Evolutionary conservation across 495 filamentous ascomycete genomes (phyloP).

Genomic region (Penicillium subrubescens): DNA sequence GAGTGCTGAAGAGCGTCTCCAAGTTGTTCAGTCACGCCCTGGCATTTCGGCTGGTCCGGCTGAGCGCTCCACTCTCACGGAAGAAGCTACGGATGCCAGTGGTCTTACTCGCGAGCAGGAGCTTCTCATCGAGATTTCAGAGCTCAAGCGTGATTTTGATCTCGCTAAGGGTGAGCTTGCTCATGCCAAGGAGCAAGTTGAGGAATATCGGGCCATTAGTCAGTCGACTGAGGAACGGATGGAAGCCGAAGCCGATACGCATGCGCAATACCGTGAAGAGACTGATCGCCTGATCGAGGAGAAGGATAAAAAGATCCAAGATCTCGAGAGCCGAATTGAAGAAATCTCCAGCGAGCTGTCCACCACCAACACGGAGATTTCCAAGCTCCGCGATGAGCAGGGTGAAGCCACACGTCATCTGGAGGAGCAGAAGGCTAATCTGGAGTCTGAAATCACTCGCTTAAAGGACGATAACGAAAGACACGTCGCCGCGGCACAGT

Average conservation of each 20-base stretch:
- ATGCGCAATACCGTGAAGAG: conserved; percentile 84
- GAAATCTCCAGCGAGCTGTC: conserved; percentile 80
- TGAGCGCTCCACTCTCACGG: conserved; percentile 25
- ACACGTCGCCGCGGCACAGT: conserved; percentile 71
- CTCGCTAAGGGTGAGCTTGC: conserved; percentile 75
- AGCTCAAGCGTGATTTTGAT: conserved; percentile 81
- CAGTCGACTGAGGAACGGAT: conserved; percentile 88
- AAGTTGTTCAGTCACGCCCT: conserved; percentile 73
- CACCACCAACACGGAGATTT: conserved; percentile 76
- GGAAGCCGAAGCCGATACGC: conserved; percentile 71
- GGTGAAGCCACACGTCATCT: conserved; percentile 69
- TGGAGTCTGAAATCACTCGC: conserved; percentile 75
- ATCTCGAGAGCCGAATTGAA: conserved; percentile 78
- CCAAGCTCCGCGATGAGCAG: conserved; percentile 73
- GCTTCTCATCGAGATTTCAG: conserved; percentile 74
- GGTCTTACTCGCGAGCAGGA: conserved; percentile 78
- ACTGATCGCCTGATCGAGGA: conserved; percentile 71
- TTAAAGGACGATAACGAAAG: conserved; percentile 85
- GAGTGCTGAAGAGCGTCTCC: conserved; percentile 82
- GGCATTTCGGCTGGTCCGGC: conserved; percentile 53
- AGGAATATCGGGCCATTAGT: conserved; percentile 88
- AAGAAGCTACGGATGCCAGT: conserved; percentile 51
- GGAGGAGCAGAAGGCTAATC: conserved; percentile 75
- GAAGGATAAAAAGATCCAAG: conserved; percentile 74
- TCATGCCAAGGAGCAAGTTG: conserved; percentile 73